These are phyloP conservation scores for Solanum aculeatissimum DNA, from an alignment of 305 asterid genomes.

Conservation along the genomic window DNA sequence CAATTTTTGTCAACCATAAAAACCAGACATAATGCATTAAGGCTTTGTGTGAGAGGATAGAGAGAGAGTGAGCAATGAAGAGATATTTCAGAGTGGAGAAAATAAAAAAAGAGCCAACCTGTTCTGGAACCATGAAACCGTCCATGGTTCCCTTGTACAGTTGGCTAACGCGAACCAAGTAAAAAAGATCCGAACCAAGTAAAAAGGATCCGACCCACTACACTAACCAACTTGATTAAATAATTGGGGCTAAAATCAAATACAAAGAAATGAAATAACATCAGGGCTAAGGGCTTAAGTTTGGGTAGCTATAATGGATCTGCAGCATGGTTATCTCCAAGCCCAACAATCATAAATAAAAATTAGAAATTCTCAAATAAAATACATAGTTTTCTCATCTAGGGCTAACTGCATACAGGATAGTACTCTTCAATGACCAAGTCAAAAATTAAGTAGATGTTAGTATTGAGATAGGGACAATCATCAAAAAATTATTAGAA, in stretches of 20 bases:
- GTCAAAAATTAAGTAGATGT: not conserved
- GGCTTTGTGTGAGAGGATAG: not conserved
- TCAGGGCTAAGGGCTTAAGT: not conserved
- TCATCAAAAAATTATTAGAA: not conserved
- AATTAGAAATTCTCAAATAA: not conserved
- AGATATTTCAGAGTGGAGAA: not conserved
- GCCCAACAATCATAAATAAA: not conserved
- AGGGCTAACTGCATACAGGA: not conserved
- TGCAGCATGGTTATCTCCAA: not conserved
- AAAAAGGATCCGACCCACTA: not conserved
- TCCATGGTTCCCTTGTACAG: not conserved
- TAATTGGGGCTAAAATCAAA: not conserved
- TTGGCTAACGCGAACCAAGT: not conserved
- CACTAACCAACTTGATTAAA: not conserved
- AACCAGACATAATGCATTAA: not conserved
- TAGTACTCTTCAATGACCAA: not conserved
- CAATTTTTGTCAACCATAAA: not conserved
- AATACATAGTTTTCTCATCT: not conserved
- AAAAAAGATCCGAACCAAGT: not conserved
- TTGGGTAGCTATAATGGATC: not conserved
- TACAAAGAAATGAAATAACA: not conserved
- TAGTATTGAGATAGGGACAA: not conserved
- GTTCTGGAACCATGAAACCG: not conserved
- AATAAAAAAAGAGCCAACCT: not conserved
- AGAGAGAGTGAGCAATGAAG: not conserved